Evolutionary conservation across 2,329 filamentous ascomycete species (phyloP).

Genomic region (Nigrograna mackinnonii): DNA sequence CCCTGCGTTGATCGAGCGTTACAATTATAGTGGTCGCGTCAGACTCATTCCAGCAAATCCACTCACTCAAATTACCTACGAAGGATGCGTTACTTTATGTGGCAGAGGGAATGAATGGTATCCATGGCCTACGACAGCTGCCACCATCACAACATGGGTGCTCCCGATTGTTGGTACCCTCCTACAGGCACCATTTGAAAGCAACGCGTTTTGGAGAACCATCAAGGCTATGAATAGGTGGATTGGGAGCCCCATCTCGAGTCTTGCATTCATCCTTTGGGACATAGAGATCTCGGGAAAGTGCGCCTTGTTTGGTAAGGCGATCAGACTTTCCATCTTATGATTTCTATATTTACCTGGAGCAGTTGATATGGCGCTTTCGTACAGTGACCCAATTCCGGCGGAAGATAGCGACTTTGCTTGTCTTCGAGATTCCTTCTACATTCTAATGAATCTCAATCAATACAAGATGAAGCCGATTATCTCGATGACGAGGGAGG

Average conservation of each 20-base stretch:
- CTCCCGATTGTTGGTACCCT: slow-evolving; percentile 43
- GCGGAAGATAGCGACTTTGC: slow-evolving; percentile 35
- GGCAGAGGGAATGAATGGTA: slow-evolving; percentile 36
- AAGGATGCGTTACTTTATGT: slow-evolving; percentile 39
- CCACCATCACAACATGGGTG: slow-evolving; percentile 46
- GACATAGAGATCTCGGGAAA: slow-evolving; percentile 46
- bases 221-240: slow-evolving; percentile 40
- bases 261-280: slow-evolving; percentile 43
- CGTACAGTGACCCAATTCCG: slow-evolving; percentile 28
- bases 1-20: slow-evolving; percentile 11
- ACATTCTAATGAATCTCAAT: slow-evolving; percentile 49
- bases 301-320: slow-evolving; percentile 36
- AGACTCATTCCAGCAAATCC: slow-evolving; percentile 1
- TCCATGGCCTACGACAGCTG: slow-evolving; percentile 31
- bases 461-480: slow-evolving; percentile 45
- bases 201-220: slow-evolving; percentile 42
- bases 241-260: slow-evolving; percentile 43
- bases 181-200: slow-evolving; percentile 46
- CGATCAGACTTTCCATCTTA: neutral
- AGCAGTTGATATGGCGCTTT: slow-evolving; percentile 40
- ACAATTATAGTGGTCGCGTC: slow-evolving; percentile 19
- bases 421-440: slow-evolving; percentile 48
- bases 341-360: neutral
- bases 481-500: slow-evolving; percentile 27
- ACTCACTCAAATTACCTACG: slow-evolving; percentile 31